Evolutionary conservation across 2,329 filamentous ascomycete species (phyloP).

Genomic region (Aspergillus japonicus): DNA sequence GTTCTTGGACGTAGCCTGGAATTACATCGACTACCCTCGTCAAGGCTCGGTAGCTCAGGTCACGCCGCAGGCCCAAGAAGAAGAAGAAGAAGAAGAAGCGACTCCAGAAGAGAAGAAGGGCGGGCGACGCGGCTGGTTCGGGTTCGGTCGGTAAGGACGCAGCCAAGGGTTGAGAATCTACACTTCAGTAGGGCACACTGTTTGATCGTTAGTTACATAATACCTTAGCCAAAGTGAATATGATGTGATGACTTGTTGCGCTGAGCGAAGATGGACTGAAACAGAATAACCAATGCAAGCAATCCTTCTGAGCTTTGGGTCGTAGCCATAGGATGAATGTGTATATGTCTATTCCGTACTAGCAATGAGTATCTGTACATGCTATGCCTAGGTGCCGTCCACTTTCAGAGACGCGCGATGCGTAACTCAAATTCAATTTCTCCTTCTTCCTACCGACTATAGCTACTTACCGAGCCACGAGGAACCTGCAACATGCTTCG

Average conservation of each 20-base stretch:
- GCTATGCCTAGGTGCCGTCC: no score
- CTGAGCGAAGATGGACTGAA: neutral
- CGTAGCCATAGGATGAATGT: no score
- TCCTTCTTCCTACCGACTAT: no score
- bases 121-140: constrained; percentile 74
- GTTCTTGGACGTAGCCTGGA: constrained; percentile 96
- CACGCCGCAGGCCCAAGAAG: constrained; percentile 27
- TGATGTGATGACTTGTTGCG: constrained; percentile 3
- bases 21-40: constrained; percentile 90
- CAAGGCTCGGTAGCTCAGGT: constrained; percentile 40
- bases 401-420: no score
- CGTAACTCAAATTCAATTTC: no score
- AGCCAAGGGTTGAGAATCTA: neutral
- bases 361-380: no score
- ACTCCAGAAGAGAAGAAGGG: constrained; percentile 47
- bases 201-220: neutral
- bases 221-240: neutral
- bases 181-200: neutral
- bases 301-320: neutral
- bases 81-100: constrained; percentile 15
- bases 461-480: no score
- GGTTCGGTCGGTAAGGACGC: constrained; percentile 52
- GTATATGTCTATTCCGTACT: no score
- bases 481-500: no score
- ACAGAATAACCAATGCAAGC: neutral